These are phyloP conservation scores for Debaryomyces sp. DNA, from an alignment of 1,139 yeast genomes.

Conservation along the genomic window DNA sequence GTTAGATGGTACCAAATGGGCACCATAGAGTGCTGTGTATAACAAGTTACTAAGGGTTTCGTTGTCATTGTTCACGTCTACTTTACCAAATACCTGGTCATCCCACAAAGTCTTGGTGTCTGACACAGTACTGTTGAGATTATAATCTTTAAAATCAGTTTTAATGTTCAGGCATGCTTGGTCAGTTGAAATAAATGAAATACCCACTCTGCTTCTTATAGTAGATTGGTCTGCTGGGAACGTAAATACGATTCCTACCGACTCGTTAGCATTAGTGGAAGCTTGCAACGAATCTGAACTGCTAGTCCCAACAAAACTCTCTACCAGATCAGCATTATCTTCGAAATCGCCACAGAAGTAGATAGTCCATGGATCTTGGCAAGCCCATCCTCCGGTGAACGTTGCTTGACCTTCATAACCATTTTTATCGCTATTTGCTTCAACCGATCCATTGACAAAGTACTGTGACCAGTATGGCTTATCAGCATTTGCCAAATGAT, in stretches of 20 bases:
- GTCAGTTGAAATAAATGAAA: slow-evolving; percentile 32
- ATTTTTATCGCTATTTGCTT: slow-evolving; percentile 17
- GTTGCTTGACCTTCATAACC: slow-evolving; percentile 29
- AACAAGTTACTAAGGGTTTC: slow-evolving; percentile 24
- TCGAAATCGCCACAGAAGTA: slow-evolving; percentile 34
- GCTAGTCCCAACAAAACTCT: slow-evolving; percentile 15
- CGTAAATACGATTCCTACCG: slow-evolving; percentile 24
- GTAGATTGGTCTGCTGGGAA: slow-evolving; percentile 16
- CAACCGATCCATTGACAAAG: slow-evolving; percentile 28
- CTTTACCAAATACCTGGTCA: slow-evolving; percentile 27
- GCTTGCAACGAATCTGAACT: background rate
- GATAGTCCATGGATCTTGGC: slow-evolving; percentile 30
- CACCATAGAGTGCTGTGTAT: slow-evolving; percentile 36
- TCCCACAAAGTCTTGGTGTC: slow-evolving; percentile 29
- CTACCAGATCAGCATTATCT: slow-evolving; percentile 15
- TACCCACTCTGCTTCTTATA: slow-evolving; percentile 30
- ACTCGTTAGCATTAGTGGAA: slow-evolving; percentile 14
- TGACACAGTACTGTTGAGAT: slow-evolving; percentile 23
- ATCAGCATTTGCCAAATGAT: slow-evolving; percentile 27
- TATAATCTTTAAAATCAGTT: slow-evolving; percentile 21
- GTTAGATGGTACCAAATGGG: slow-evolving; percentile 37
- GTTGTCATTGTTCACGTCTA: slow-evolving; percentile 22
- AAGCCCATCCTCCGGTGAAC: slow-evolving; percentile 37
- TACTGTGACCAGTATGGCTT: slow-evolving; percentile 38
- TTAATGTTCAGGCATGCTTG: slow-evolving; percentile 34